phyloP scores from a whole-genome alignment of 768 basidiomycete species.

The Leucogyrophana mollusca region DNA sequence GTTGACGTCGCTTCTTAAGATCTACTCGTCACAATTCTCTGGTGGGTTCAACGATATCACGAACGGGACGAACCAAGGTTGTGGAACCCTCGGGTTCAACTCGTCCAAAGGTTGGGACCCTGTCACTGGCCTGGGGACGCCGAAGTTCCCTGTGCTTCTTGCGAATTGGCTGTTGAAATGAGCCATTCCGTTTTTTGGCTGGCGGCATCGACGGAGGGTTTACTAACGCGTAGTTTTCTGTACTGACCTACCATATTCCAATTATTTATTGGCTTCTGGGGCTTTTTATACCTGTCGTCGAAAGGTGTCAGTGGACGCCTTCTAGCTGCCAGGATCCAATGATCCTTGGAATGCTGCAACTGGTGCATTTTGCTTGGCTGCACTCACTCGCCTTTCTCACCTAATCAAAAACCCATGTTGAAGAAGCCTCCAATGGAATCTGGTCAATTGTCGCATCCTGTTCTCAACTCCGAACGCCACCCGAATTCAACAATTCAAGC shows the following conservation, averaged over 20 bases:
- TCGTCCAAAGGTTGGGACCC: constrained; percentile 39
- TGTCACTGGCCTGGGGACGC: constrained; percentile 48
- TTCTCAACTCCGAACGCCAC: too few relatives aligned
- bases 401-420: too few relatives aligned
- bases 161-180: constrained; percentile 29
- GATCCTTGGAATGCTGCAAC: too few relatives aligned
- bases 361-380: too few relatives aligned
- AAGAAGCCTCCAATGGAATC: too few relatives aligned
- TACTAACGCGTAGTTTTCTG: constrained; percentile 10
- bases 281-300: too few relatives aligned
- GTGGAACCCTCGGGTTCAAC: constrained; percentile 39
- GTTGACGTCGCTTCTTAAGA: constrained; percentile 34
- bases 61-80: constrained; percentile 43
- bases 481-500: too few relatives aligned
- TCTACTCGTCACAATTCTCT: constrained; percentile 41
- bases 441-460: too few relatives aligned
- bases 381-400: too few relatives aligned
- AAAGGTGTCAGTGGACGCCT: too few relatives aligned
- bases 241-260: background rate
- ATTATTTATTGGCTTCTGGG: too few relatives aligned
- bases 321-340: too few relatives aligned
- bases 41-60: constrained; percentile 51
- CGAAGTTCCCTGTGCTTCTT: constrained; percentile 39
- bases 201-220: constrained; percentile 17
- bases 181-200: constrained; percentile 10